Conservation (phyloP, 164 flowering plant genomes). For the Paratinospora sagittata region DNA sequence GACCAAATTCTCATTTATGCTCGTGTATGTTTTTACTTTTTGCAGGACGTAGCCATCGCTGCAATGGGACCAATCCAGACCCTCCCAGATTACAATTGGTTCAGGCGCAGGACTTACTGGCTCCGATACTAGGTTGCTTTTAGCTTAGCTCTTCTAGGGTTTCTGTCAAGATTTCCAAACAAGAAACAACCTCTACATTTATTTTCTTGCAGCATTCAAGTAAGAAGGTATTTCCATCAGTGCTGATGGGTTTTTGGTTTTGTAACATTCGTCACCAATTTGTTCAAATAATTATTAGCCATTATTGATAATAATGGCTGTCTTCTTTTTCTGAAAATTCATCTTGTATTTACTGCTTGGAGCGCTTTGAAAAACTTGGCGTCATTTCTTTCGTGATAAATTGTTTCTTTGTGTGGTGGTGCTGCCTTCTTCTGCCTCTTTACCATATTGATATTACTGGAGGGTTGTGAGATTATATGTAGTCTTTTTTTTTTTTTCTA, state of each 20-base stretch:
- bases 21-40: neutral
- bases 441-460: no score
- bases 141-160: neutral
- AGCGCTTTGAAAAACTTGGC: neutral
- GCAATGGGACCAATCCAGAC: constrained; percentile 79
- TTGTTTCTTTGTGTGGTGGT: no score
- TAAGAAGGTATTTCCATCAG: neutral
- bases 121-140: constrained; percentile 60
- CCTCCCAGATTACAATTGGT: constrained; percentile 96
- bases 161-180: neutral
- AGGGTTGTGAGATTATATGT: no score
- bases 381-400: no score
- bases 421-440: no score
- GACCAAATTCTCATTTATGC: neutral
- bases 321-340: neutral
- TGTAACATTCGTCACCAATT: neutral
- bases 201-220: neutral
- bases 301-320: neutral
- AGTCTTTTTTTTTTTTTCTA: no score
- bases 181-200: neutral
- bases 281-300: neutral
- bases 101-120: constrained; percentile 96
- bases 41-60: constrained; percentile 86
- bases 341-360: neutral
- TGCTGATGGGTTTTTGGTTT: neutral